These are phyloP conservation scores for Geoglossum glabrum DNA, from an alignment of 495 filamentous ascomycete species.

Conservation along the genomic window DNA sequence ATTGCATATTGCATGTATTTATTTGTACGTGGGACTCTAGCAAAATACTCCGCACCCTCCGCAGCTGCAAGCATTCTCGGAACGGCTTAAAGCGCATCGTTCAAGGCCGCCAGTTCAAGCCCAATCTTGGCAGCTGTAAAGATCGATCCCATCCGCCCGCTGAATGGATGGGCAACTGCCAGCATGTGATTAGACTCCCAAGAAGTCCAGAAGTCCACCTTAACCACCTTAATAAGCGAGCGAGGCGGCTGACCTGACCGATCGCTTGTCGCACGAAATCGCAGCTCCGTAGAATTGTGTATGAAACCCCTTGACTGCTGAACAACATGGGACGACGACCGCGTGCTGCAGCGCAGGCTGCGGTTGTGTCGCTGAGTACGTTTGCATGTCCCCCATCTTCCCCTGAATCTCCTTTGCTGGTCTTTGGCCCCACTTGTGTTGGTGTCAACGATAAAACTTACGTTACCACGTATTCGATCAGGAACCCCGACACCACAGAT, in stretches of 20 bases:
- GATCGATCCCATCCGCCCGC: too few species aligned
- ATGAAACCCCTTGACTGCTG: background rate
- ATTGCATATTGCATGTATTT: too few species aligned
- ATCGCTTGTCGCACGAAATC: background rate
- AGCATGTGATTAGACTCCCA: background rate
- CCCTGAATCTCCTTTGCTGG: background rate
- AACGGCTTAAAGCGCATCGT: too few species aligned
- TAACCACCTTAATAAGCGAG: background rate
- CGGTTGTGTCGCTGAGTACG: constrained; percentile 3
- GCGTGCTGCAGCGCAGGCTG: constrained; percentile 3
- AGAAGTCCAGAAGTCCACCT: background rate
- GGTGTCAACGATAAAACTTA: background rate
- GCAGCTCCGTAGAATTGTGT: too few species aligned
- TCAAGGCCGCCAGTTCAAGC: too few species aligned
- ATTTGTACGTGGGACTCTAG: too few species aligned
- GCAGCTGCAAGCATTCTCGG: too few species aligned
- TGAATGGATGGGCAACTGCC: too few species aligned
- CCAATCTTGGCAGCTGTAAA: too few species aligned
- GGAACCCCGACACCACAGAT: constrained; percentile 11
- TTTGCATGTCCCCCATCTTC: background rate
- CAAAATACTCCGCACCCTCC: too few species aligned
- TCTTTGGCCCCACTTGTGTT: background rate
- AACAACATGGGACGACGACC: constrained; percentile 3
- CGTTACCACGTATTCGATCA: background rate
- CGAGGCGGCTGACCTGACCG: background rate